phyloP scores from a whole-genome alignment of 768 basidiomycete genomes.

The Lactarius pseudohatsudake region DNA sequence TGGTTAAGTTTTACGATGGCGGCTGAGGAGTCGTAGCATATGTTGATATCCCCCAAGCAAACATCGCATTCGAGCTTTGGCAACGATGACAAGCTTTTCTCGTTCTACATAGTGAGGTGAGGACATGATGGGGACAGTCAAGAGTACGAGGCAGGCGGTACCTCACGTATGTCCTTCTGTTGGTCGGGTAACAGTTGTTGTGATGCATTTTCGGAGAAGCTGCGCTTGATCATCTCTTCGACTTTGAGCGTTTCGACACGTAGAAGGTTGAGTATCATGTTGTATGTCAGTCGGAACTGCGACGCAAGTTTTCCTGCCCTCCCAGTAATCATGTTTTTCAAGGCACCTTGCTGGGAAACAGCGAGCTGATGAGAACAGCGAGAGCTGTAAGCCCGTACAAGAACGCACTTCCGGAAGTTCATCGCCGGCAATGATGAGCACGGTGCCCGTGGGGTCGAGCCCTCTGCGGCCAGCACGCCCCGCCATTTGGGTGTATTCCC shows the following conservation, averaged over 20 bases:
- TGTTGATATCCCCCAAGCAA: conserved; percentile 71
- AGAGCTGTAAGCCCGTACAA: background rate
- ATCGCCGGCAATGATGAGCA: conserved; percentile 84
- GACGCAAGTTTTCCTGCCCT: conserved; percentile 88
- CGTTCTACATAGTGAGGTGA: conserved; percentile 51
- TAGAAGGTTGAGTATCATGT: conserved; percentile 97
- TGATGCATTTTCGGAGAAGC: conserved; percentile 97
- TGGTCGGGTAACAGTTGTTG: conserved; percentile 92
- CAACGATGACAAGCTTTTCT: conserved; percentile 61
- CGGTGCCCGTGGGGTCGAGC: conserved; percentile 91
- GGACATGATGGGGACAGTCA: conserved; percentile 8
- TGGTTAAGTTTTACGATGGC: conserved; percentile 64
- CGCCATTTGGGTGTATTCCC: conserved; percentile 99
- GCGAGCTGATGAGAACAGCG: conserved; percentile 1
- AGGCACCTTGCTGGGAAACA: conserved; percentile 60
- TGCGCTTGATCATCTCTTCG: conserved; percentile 99
- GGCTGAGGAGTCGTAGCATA: conserved; percentile 70
- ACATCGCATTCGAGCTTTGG: conserved; percentile 65
- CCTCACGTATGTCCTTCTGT: conserved; percentile 84
- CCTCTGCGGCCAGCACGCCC: conserved; percentile 97
- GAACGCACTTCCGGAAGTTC: conserved; percentile 77
- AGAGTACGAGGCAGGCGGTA: conserved; percentile 37
- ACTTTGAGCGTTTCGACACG: conserved; percentile 94
- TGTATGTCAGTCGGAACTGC: conserved; percentile 97
- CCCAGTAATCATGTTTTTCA: conserved; percentile 93